Conservation (phyloP, 371 early-diverging fungal genomes). For the Parasitella parasitica region DNA sequence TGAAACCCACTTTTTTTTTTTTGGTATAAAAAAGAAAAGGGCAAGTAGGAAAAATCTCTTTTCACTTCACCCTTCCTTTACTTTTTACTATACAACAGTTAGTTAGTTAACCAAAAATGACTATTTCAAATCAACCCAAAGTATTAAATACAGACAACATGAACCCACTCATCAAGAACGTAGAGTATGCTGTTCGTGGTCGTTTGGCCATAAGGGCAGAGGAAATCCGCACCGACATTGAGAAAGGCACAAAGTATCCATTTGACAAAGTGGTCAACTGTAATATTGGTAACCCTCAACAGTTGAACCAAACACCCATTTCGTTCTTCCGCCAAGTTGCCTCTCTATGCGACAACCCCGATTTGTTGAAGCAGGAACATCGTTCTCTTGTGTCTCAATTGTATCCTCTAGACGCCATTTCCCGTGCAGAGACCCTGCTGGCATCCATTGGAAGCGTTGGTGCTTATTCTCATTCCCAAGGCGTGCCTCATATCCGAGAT, state of each 20-base stretch:
- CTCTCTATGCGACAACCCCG: constrained; percentile 85
- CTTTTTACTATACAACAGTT: no score
- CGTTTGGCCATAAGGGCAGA: constrained; percentile 96
- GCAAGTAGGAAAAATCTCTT: not conserved
- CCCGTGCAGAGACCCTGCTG: constrained; percentile 75
- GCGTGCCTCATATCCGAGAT: constrained; percentile 79
- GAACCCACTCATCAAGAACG: constrained; percentile 70
- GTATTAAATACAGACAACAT: constrained; percentile 68
- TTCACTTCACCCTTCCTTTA: no score
- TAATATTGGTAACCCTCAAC: constrained; percentile 98
- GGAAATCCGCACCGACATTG: constrained; percentile 67
- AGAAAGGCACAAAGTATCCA: constrained; percentile 48
- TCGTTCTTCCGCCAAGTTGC: constrained; percentile 95
- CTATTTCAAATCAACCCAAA: constrained; percentile 27
- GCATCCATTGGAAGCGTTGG: constrained; percentile 76
- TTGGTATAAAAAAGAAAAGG: constrained; percentile 2
- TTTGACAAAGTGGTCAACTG: constrained; percentile 79
- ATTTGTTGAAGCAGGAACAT: constrained; percentile 65
- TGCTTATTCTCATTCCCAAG: constrained; percentile 95
- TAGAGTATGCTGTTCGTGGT: constrained; percentile 97
- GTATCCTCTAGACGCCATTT: constrained; percentile 82
- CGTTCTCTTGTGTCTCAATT: constrained; percentile 52
- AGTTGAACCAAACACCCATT: constrained; percentile 86
- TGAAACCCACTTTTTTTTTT: not conserved
- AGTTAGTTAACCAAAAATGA: no score